Evolutionary conservation across 1,284 basidiomycete species (phyloP).

Genomic region (Malassezia equina): DNA sequence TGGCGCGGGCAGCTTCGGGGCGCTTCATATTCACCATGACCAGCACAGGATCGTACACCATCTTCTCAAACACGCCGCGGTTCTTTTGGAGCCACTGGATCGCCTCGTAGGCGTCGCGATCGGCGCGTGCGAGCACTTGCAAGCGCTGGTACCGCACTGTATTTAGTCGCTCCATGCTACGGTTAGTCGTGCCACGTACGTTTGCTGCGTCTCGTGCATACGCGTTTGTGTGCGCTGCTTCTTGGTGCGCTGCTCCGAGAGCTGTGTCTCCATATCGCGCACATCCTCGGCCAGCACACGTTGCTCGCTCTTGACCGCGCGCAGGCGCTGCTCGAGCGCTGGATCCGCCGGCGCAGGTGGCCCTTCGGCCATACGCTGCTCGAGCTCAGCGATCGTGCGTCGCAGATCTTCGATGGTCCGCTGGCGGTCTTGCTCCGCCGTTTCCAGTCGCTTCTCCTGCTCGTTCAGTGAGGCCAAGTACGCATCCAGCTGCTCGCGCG

Average conservation of each 20-base stretch:
- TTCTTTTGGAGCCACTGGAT: slow-evolving; percentile 70
- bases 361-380: slow-evolving; percentile 17
- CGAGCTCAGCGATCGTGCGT: slow-evolving; percentile 20
- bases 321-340: slow-evolving; percentile 13
- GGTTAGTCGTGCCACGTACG: slow-evolving; percentile 15
- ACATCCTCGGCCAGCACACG: slow-evolving; percentile 18
- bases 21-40: slow-evolving; percentile 62
- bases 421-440: slow-evolving; percentile 23
- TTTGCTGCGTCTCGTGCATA: slow-evolving; percentile 18
- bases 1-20: slow-evolving; percentile 56
- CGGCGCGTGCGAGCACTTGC: slow-evolving; percentile 49
- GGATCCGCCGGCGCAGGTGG: slow-evolving; percentile 20
- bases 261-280: slow-evolving; percentile 17
- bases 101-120: slow-evolving; percentile 58
- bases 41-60: slow-evolving; percentile 76
- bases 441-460: slow-evolving; percentile 21
- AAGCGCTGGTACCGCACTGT: slow-evolving; percentile 32
- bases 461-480: slow-evolving; percentile 20
- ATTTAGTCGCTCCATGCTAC: slow-evolving; percentile 26
- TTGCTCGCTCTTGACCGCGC: slow-evolving; percentile 13
- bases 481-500: slow-evolving; percentile 20
- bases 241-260: background rate
- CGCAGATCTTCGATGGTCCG: slow-evolving; percentile 20
- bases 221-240: slow-evolving; percentile 11
- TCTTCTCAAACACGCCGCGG: slow-evolving; percentile 60